Base-by-base conservation (phyloP, 148 eudicot genomes). In the Dianthus caryophyllus region DNA sequence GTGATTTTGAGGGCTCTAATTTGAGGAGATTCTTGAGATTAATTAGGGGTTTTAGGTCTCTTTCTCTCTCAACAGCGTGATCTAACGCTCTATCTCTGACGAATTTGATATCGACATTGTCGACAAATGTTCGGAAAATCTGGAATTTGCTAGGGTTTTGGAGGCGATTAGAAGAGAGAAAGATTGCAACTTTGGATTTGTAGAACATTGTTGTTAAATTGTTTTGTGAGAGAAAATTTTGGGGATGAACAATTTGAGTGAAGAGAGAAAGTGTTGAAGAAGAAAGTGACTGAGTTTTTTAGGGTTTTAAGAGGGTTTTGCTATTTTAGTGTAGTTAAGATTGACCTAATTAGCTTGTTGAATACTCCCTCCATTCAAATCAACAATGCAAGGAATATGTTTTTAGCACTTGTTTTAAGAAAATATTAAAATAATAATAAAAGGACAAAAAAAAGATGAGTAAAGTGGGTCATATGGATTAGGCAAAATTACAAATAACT, bases 81-180 rank as follows among this genome's bases (percentile, higher is more conserved):
- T 92, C 96, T 61, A 92, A 75, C 66, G 78, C 93, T 12, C 94
- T 82, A 78, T 92, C 98, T 17, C 88, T 81, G 18, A 90, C 82
- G 68, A 80, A 84, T 26, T 84, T 83, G 73, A 87, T 69, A 20
- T 85, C 73, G 24, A 79, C 56, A 24, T 79, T 67, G 66, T 76
- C 87, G 61, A 76, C 62, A 54, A 83, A 72, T 14, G 80, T 72
- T 49, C 87, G 74, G 41, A 69, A 65, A 68, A 20, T 15, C 9
- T 64, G 76, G 74, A 58, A 74, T 38, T 67, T 67, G 60, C 17
- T 62, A 73, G 58, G 53, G 2, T 27, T 65, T 27, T 21, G 66
- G 41, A 39, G 25, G 33, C 31, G 25, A 21, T 30, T 46, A n/a
- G n/a, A n/a, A 54, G 79, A 52, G 75, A 66, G 25, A 47, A 41